Base-by-base conservation (phyloP, 2,329 filamentous ascomycete species). In the Pseudopithomyces chartarum region DNA sequence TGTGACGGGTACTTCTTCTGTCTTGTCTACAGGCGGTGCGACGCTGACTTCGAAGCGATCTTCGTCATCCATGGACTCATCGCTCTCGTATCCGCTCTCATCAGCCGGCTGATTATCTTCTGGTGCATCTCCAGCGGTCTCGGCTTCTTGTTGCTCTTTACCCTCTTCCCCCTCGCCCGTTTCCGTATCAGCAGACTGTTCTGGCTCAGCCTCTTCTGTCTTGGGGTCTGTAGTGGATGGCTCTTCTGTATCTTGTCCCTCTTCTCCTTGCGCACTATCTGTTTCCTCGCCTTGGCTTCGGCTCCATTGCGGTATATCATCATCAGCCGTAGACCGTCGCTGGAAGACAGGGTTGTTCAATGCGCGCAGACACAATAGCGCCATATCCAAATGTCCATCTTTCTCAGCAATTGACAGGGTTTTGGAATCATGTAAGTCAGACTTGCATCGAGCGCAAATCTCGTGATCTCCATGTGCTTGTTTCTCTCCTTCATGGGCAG, bases 301-400 rank as follows among this genome's bases (percentile, higher is more conserved):
- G n/a, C 44, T 32, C 44, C 44, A 34, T 32, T 33, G 40, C 5
- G 40, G 40, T 8, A 43, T 20, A 10, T 23, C 20, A 3, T 43
- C 20, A 43, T 43, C 40, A 8, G 40, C 40, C 23, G 40, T 43
- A 5, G 40, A 43, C 11, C 40, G 40, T 26, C 53, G 39, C 36
- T 60, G 57, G 44, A 60, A 62, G 20, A 56, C 15, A n/a, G 54
- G 33, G 32, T 53, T 60, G 39, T 62, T 62, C 33, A 62, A 34
- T 23, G 58, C 55, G 19, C 52, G 55, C 20, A 62, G 46, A 23
- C 54, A 47, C 19, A 47, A 43, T 12, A 59, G 39, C 8, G 59
- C 54, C 32, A 61, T 19, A 20, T 55, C 48, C n/a, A 61, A 43
- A 45, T 61, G 59, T 6, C 52, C 53, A 23, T 56, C 38, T 42